Conservation (phyloP, 108 stramenopile genomes). For the Craspedostauros australis region DNA sequence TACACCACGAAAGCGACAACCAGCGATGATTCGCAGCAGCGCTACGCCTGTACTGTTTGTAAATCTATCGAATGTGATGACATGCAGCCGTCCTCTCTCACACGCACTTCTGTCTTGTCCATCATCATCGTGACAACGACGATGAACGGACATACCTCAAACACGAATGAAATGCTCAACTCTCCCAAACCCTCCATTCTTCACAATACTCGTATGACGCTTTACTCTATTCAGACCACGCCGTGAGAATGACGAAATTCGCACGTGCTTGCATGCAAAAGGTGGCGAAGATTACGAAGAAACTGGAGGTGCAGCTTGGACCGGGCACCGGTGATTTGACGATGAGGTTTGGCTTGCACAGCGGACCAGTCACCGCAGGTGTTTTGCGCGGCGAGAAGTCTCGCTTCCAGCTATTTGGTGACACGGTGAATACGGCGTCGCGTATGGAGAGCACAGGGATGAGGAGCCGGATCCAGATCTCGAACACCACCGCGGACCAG, state of each 20-base stretch:
- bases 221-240: conserved; percentile 28
- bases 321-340: conserved; percentile 22
- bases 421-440: conserved; percentile 14
- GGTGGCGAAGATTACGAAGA: conserved; percentile 2
- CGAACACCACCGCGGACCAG: conserved; percentile 22
- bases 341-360: conserved; percentile 14
- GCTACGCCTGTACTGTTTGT: too few species aligned
- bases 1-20: too few species aligned
- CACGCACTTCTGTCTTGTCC: too few species aligned
- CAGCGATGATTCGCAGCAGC: too few species aligned
- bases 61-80: too few species aligned
- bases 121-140: too few species aligned
- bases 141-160: too few species aligned
- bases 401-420: conserved; percentile 29
- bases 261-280: conserved; percentile 21
- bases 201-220: too few species aligned
- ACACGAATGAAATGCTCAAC: too few species aligned
- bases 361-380: conserved; percentile 20
- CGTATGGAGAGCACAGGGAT: conserved; percentile 33
- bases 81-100: too few species aligned
- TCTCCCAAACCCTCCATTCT: too few species aligned
- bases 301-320: conserved; percentile 17
- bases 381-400: conserved; percentile 23
- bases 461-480: conserved; percentile 29
- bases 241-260: conserved; percentile 23